Evolutionary conservation across 2,329 filamentous ascomycete species (phyloP), one percentile per base, ranked within the genome.

Genomic region (Trichothecium sympodiale): DNA sequence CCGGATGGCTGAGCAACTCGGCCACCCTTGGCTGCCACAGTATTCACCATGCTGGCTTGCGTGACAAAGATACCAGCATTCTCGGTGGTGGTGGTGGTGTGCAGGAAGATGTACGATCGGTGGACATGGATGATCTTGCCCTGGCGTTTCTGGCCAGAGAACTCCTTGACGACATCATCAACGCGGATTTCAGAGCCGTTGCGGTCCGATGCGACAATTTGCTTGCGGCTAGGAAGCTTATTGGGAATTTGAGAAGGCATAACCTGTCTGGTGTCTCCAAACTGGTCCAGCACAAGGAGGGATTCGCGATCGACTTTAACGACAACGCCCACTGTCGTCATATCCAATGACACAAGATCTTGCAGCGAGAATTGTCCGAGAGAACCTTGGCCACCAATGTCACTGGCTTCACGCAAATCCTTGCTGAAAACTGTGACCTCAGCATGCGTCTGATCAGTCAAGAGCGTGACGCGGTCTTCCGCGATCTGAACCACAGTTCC

Each of bases 341-440:
- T 77, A 57, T 96, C 89, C 41, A 98, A 74, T 59, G 96, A 88
- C 12, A 98, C 86, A 17, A 98, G 71, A 55, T 98, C 91, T 48
- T 93, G 86, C 25, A 98, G 77, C 46, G 88, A 83, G 56, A 83
- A 96, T 58, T 93, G 84, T 9, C 86, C 86, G n/a, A 89, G 64
- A 23, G 78, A 77, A 18, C 85, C 83, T 51, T 88, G 80, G 13
- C 85, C 87, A 43, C 87, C 88, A 47, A 87, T 86, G 53, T 96
- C 91, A 37, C 85, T 86, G 18, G 91, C 91, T 57, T 94, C 85
- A 46, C 93, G 77, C 41, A 98, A 64, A 62, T 98, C 91, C 56
- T 94, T 95, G 65, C 89, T 95, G 55, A 98, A 98, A 25, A 98
- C 91, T 0, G 88, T 95, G 47, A 98, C 87, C 55, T 98, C 91